Evolutionary conservation across 2,329 filamentous ascomycete species (phyloP), one percentile per base, ranked within the genome.

Genomic region (Aspergillus jensenii): DNA sequence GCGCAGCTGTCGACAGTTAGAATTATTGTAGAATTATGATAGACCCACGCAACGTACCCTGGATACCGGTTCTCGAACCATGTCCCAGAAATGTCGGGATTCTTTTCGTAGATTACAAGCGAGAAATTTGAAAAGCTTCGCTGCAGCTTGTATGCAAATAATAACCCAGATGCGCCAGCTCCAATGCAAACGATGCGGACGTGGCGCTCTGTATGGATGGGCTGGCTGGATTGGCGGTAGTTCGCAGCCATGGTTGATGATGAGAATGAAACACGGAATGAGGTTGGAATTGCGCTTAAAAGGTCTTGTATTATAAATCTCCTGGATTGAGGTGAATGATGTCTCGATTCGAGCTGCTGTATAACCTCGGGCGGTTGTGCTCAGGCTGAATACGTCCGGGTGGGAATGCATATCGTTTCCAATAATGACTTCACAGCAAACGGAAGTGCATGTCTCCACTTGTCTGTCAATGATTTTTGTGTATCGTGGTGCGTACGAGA

Each of bases 51-150:
- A 31, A 35, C 37, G 14, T 35, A 52, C 50, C 58, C 56, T 6
- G 59, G 56, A 37, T 59, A 61, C 21, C 49, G 43, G 25, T 56
- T 56, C 33, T 61, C 59, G n/a, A 48, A 61, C 56, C 56, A 59
- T 8, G 59, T 59, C 27, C 56, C 59, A 8, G 46, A 52, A 6
- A 59, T 45, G 4, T 59, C 48, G 3, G 41, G 25, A n/a, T 59
- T 59, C 45, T 59, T 61, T 23, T 54, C 59, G 21, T 61, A 61
- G 15, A 59, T 44, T 3, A 31, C 39, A 3, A 53, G 48, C 0
- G 35, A 43, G 44, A 52, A 53, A 21, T 54, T 51, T 2, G 14
- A 23, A n/a, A 59, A 51, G 21, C n/a, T 46, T 3, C 35, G 47
- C 45, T 56, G 19, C 12, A 61, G 40, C 12, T 48, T 56, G 44